Evolutionary conservation across 306 rosid genomes (phyloP).

Genomic region (Ziziphus jujuba): DNA sequence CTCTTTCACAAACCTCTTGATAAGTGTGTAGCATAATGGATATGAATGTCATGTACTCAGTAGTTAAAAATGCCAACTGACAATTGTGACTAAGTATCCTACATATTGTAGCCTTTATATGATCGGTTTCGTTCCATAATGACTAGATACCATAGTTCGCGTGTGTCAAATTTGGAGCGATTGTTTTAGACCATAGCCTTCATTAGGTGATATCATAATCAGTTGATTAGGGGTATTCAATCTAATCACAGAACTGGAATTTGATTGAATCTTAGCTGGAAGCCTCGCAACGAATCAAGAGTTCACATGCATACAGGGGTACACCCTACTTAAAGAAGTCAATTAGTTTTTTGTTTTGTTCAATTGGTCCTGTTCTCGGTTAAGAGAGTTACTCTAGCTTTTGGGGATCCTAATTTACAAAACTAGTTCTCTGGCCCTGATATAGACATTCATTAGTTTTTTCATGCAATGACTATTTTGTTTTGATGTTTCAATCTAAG

Average conservation of each 20-base stretch:
- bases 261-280: not conserved
- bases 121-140: not conserved
- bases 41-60: too few relatives aligned
- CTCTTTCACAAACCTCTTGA: not conserved
- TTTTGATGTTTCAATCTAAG: conserved; percentile 24
- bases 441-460: not conserved
- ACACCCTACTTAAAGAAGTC: not conserved
- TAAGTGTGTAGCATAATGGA: not conserved
- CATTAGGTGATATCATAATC: not conserved
- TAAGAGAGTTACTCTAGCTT: not conserved
- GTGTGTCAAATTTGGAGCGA: not conserved
- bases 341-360: not conserved
- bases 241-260: not conserved
- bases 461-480: not conserved
- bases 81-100: not conserved
- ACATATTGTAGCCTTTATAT: not conserved
- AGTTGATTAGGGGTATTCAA: not conserved
- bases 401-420: not conserved
- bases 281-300: not conserved
- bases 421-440: not conserved
- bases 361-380: not conserved
- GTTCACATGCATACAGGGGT: too few relatives aligned
- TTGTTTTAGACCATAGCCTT: not conserved
- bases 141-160: not conserved
- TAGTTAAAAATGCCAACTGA: too few relatives aligned